Evolutionary conservation across 1,284 basidiomycete genomes (phyloP).

Genomic region (Porogramme epimiltina): DNA sequence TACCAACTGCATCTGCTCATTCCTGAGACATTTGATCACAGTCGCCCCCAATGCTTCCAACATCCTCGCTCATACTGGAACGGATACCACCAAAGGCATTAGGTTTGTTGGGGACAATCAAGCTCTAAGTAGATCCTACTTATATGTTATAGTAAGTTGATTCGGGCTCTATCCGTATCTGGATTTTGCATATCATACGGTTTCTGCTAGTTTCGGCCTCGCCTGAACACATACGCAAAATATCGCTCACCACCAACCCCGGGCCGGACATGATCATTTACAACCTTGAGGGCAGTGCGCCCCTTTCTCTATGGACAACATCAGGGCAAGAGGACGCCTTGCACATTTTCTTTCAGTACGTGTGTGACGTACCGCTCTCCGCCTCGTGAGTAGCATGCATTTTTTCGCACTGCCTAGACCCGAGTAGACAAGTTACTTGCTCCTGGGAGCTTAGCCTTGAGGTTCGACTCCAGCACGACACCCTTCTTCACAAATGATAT

Average conservation of each 20-base stretch:
- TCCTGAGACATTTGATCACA: neutral
- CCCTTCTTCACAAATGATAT: constrained; percentile 76
- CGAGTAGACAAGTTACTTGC: constrained; percentile 39
- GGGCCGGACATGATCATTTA: constrained; percentile 85
- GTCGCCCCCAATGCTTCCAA: too few species aligned
- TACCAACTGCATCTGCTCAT: neutral
- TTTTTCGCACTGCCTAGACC: constrained; percentile 30
- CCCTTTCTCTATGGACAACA: constrained; percentile 65
- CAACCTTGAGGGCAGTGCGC: constrained; percentile 84
- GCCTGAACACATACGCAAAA: constrained; percentile 79
- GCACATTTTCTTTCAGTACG: constrained; percentile 59
- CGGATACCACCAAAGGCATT: neutral
- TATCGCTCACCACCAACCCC: constrained; percentile 62
- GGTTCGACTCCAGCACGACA: constrained; percentile 77
- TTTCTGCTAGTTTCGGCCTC: constrained; percentile 81
- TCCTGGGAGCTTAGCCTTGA: constrained; percentile 63
- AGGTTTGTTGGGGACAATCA: neutral
- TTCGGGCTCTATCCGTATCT: too few species aligned
- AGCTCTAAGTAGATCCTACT: constrained; percentile 56
- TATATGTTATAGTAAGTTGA: constrained; percentile 51
- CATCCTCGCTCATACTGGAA: neutral
- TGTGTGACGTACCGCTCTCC: constrained; percentile 2
- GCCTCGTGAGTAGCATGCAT: neutral
- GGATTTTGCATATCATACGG: too few species aligned
- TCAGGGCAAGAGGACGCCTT: constrained; percentile 59